A percentile compares a stretch with the other conserved stretches of the same genome.
Evolutionary conservation across 1,284 basidiomycete genomes (phyloP).

Genomic region (Ceratobasidium sp.): DNA sequence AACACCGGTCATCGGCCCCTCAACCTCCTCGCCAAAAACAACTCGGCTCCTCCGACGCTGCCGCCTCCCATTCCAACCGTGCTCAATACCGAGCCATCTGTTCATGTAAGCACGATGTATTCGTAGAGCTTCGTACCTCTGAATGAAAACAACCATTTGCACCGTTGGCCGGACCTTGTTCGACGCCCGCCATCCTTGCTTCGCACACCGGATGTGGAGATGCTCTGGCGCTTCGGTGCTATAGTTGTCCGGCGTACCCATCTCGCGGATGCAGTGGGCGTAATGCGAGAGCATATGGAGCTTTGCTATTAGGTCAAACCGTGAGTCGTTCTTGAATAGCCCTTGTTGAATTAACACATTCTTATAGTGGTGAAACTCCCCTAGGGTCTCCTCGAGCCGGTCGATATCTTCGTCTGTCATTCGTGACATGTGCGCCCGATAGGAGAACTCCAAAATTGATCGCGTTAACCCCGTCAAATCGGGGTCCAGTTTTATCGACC

Average conservation of each 20-base stretch:
- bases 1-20: not conserved
- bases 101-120: slow-evolving; percentile 19
- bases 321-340: slow-evolving; percentile 14
- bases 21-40: not conserved
- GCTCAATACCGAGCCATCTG: not conserved
- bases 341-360: slow-evolving; percentile 43
- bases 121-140: slow-evolving; percentile 24
- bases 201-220: slow-evolving; percentile 43
- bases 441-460: slow-evolving; percentile 59
- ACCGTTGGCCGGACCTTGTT: slow-evolving; percentile 11
- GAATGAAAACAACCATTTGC: slow-evolving; percentile 22
- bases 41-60: not conserved
- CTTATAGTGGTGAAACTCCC: slow-evolving; percentile 48
- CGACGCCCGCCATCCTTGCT: slow-evolving; percentile 15
- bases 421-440: slow-evolving; percentile 23
- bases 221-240: slow-evolving; percentile 48
- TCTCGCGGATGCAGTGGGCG: slow-evolving; percentile 7
- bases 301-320: slow-evolving; percentile 38
- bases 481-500: not conserved
- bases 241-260: slow-evolving; percentile 47
- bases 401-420: slow-evolving; percentile 35
- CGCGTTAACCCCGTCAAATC: slow-evolving; percentile 32
- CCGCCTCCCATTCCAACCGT: not conserved
- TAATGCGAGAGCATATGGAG: slow-evolving; percentile 46
- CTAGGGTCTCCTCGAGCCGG: slow-evolving; percentile 44